A percentile compares a stretch with the other conserved stretches of the same genome.
Conservation (phyloP, 164 flowering plant genomes). For the Vitis labrusca region DNA sequence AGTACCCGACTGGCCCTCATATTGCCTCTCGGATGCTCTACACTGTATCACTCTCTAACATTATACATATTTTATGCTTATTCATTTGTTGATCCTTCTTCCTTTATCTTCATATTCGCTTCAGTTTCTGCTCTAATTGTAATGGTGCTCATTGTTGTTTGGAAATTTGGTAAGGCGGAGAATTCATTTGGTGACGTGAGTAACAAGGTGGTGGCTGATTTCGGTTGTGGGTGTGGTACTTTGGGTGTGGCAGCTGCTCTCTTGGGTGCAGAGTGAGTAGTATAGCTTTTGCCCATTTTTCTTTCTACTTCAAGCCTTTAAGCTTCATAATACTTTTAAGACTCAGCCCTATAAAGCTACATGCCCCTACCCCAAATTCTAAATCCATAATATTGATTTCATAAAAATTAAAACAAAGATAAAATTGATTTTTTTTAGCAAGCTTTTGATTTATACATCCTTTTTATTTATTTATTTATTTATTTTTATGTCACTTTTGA, state of each 20-base stretch:
- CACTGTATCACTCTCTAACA: constrained; percentile 43
- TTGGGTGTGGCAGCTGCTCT: constrained; percentile 84
- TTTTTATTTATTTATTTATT: background rate
- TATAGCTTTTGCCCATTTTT: background rate
- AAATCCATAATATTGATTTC: too few species aligned
- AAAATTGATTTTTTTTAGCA: background rate
- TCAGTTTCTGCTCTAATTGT: background rate
- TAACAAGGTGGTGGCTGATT: constrained; percentile 87
- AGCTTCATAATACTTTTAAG: too few species aligned
- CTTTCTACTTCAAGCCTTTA: background rate
- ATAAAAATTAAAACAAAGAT: too few species aligned
- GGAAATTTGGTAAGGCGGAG: constrained; percentile 58
- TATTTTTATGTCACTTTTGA: background rate
- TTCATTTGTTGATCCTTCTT: background rate
- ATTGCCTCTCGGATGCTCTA: constrained; percentile 89
- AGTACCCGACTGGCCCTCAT: constrained; percentile 94
- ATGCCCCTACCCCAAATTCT: too few species aligned
- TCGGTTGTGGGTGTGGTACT: constrained; percentile 99
- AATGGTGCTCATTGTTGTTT: background rate
- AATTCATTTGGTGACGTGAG: constrained; percentile 84
- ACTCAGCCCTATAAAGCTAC: too few species aligned
- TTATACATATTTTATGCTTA: background rate
- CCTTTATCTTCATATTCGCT: background rate
- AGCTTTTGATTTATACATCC: background rate
- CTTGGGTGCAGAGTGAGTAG: constrained; percentile 82